Percentiles rank a stretch among this genome's conserved stretches.
phyloP scores from a whole-genome alignment of 805 yeast species.

The Wickerhamomyces xylosicus region DNA sequence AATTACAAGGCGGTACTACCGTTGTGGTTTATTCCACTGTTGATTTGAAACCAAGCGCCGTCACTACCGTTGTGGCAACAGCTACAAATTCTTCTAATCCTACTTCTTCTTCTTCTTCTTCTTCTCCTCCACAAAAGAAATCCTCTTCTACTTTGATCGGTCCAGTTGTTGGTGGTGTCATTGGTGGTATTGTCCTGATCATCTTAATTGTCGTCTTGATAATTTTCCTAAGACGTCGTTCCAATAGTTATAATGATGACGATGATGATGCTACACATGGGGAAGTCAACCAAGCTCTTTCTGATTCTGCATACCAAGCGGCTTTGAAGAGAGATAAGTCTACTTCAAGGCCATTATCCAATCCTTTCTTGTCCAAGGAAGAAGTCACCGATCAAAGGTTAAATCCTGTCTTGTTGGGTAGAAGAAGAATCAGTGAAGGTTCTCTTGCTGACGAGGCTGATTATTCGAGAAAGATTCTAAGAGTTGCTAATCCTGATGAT shows the following conservation, averaged over 20 bases:
- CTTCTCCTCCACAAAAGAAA: conserved; percentile 6
- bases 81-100: conserved; percentile 8
- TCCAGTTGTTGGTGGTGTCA: conserved; percentile 55
- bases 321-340: conserved; percentile 40
- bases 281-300: conserved; percentile 33
- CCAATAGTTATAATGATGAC: conserved; percentile 10
- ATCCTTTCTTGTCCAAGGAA: conserved; percentile 57
- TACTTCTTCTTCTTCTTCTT: conserved; percentile 4
- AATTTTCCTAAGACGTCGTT: conserved; percentile 28
- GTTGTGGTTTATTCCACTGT: conserved; percentile 14
- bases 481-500: conserved; percentile 85
- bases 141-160: conserved; percentile 26
- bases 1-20: conserved; percentile 11
- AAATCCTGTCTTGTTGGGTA: conserved; percentile 70
- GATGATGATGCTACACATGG: neutral
- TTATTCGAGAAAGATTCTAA: conserved; percentile 67
- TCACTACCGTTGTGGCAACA: conserved; percentile 5
- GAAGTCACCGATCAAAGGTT: conserved; percentile 55
- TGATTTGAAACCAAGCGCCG: conserved; percentile 8
- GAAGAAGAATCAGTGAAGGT: conserved; percentile 78
- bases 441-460: conserved; percentile 81
- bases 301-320: conserved; percentile 48
- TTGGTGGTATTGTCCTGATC: conserved; percentile 43
- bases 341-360: conserved; percentile 26
- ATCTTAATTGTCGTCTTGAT: conserved; percentile 29